phyloP scores from a whole-genome alignment of 345 rosid genomes.

The Acer campestre region DNA sequence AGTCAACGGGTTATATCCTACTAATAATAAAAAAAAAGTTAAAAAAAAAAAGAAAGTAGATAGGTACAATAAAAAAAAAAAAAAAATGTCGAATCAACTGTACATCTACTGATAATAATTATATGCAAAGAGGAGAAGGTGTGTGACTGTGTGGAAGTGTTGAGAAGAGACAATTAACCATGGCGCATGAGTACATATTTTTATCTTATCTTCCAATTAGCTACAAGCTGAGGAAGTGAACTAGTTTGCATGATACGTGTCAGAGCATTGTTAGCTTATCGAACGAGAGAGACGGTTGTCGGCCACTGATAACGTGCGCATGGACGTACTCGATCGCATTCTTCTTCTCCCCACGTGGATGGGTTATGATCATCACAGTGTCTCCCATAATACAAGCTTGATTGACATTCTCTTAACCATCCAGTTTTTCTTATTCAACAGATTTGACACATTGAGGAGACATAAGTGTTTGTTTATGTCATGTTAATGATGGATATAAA shows the following conservation, averaged over 20 bases:
- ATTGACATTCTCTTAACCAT: conserved; percentile 19
- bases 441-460: neutral
- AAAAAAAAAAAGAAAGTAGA: too few species aligned
- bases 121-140: too few species aligned
- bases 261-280: neutral
- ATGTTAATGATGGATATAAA: neutral
- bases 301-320: conserved; percentile 34
- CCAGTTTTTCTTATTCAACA: neutral
- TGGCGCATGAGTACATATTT: too few species aligned
- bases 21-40: too few species aligned
- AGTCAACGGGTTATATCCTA: too few species aligned
- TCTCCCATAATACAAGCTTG: conserved; percentile 29
- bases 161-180: too few species aligned
- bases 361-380: conserved; percentile 12
- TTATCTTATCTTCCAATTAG: neutral
- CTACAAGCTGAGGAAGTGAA: neutral
- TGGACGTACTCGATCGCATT: conserved; percentile 6
- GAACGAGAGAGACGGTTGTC: conserved; percentile 31
- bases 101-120: too few species aligned
- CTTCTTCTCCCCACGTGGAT: conserved; percentile 7
- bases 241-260: conserved; percentile 23
- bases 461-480: neutral
- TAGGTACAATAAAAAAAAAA: too few species aligned
- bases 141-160: too few species aligned
- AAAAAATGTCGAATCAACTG: neutral